A percentile compares a stretch with the other conserved stretches of the same genome.
phyloP scores from a whole-genome alignment of 441 rosid species.

The Syzygium malaccense region DNA sequence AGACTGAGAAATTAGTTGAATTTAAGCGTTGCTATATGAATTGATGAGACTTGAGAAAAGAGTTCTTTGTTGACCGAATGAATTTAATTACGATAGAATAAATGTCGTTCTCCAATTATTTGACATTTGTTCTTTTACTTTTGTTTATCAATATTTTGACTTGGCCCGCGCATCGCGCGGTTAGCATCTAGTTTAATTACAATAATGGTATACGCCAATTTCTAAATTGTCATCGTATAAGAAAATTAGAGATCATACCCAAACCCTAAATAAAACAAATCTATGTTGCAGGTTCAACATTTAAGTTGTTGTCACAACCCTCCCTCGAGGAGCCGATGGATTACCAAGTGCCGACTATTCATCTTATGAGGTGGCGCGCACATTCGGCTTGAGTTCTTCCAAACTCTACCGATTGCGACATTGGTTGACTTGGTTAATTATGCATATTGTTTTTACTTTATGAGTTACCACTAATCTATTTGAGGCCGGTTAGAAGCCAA shows the following conservation, averaged over 20 bases:
- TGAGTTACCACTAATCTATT: not conserved
- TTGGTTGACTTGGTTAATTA: too few relatives aligned
- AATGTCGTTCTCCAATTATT: too few relatives aligned
- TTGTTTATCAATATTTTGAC: not conserved
- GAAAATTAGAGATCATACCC: too few relatives aligned
- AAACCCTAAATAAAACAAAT: too few relatives aligned
- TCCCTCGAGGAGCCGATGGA: fast-evolving
- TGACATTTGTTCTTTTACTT: too few relatives aligned
- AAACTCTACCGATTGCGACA: fast-evolving
- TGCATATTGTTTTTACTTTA: not conserved
- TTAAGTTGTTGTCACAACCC: not conserved
- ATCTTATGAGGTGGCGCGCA: not conserved
- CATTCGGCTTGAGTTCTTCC: not conserved
- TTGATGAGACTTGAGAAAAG: too few relatives aligned
- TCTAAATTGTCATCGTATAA: not conserved
- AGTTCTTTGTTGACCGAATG: too few relatives aligned
- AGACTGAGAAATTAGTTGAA: too few relatives aligned
- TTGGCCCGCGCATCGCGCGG: not conserved
- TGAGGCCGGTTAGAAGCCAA: not conserved
- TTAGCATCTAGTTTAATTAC: not conserved
- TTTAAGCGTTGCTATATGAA: too few relatives aligned
- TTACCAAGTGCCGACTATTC: not conserved
- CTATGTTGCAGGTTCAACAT: not conserved
- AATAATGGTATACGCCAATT: not conserved
- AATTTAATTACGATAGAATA: too few relatives aligned